phyloP scores from a whole-genome alignment of 73 alveolate species.

The Strombidium stylifer region DNA sequence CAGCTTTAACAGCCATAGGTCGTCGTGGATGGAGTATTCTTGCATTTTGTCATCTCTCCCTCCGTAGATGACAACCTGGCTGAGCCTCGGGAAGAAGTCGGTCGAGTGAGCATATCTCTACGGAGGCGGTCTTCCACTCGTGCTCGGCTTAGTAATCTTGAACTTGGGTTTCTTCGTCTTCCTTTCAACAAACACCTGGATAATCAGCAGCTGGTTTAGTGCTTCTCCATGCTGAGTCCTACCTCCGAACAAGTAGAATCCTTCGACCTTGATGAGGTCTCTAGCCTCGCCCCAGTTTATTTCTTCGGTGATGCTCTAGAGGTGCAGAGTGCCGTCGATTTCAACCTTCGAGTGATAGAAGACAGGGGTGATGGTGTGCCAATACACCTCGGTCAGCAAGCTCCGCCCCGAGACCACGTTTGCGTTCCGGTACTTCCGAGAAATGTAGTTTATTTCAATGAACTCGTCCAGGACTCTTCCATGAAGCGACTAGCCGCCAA shows the following conservation, averaged over 20 bases:
- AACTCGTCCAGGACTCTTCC: conserved; percentile 6
- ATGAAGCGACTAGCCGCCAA: conserved; percentile 17
- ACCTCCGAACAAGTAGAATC: conserved; percentile 94
- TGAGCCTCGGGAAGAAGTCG: conserved; percentile 73
- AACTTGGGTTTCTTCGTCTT: conserved; percentile 27
- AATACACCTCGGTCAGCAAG: too few species aligned
- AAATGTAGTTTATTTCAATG: conserved; percentile 3
- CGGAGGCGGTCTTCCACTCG: conserved; percentile 81
- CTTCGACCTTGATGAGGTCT: conserved; percentile 54
- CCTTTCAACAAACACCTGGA: conserved; percentile 71
- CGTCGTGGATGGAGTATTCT: not conserved
- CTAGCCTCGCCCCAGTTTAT: conserved; percentile 25
- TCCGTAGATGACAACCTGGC: conserved; percentile 79
- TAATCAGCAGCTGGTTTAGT: conserved; percentile 66
- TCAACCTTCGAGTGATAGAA: conserved; percentile 8
- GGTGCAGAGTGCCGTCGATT: not conserved
- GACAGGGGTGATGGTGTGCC: conserved; percentile 20
- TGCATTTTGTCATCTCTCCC: conserved; percentile 83
- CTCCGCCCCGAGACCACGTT: too few species aligned
- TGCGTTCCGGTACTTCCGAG: too few species aligned
- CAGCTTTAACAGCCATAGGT: conserved; percentile 23
- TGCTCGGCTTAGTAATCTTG: conserved; percentile 63
- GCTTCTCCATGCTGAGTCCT: conserved; percentile 73
- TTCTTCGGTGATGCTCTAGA: not conserved
- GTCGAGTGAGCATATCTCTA: conserved; percentile 87